Base-by-base conservation (phyloP, 1,284 basidiomycete species). In the Malassezia slooffiae region DNA sequence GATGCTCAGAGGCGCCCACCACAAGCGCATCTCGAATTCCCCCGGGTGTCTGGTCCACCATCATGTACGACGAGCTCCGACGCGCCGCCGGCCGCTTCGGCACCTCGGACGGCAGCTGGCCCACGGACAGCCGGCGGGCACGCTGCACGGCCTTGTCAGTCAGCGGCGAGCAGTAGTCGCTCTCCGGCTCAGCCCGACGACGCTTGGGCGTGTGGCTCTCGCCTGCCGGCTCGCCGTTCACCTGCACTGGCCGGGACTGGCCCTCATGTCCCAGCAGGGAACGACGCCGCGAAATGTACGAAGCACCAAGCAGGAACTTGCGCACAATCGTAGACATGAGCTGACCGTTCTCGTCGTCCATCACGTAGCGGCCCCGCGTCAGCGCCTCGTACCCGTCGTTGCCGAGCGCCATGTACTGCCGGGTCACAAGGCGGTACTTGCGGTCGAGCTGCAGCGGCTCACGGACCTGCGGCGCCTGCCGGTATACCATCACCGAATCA, bases 301-400 rank as follows among this genome's bases (percentile, higher is more conserved):
- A 47, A 5, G 54, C 41, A 10, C 86, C 88, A 20, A 91, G 75
- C 4, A 91, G 73, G 70, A 87, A 90, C 58, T 82, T 83, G 52
- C 88, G 76, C 20, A 91, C 82, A 42, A 91, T 79, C 16, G 76
- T 73, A 61, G 81, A 83, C 78, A 86, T 81, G 50, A 86, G 74
- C 55, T 82, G 77, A 0, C 88, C 88, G 42, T 77, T 78, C 68
- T 93, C 88, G 54, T 88, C 81, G 57, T 90, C 85, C 16, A 91
- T 76, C 26, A 90, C 75, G 57, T 81, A 81, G 43, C 62, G 75
- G 70, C 79, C 75, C 5, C 77, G 79, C 57, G 78, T 79, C 29
- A 93, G 73, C 0, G 80, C 75, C 1, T 74, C 71, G 67, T 81
- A 93, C 0, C 88, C 88, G 63, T 91, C 87, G 52, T 86, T 41